Conservation (phyloP, 2,329 filamentous ascomycete genomes). For the Hypoxylon sp. region DNA sequence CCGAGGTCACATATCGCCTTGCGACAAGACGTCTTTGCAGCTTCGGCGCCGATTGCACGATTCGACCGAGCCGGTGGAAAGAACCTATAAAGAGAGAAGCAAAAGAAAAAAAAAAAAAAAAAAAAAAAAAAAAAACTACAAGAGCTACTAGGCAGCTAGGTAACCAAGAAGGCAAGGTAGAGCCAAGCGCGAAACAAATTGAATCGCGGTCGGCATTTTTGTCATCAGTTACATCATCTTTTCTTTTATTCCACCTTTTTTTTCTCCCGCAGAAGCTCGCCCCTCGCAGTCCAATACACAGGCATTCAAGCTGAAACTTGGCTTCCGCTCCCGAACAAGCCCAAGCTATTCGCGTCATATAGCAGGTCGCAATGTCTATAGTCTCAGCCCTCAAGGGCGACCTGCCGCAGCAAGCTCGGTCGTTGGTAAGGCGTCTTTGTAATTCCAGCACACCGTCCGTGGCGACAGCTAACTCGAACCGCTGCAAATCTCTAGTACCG, state of each 20-base stretch:
- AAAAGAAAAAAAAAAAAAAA: slow-evolving; percentile 11
- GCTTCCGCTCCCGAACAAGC: neutral
- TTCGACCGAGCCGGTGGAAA: slow-evolving; percentile 36
- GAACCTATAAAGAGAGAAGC: too few species aligned
- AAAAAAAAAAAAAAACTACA: too few species aligned
- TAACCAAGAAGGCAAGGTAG: too few species aligned
- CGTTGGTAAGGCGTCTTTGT: slow-evolving; percentile 54
- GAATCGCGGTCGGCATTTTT: slow-evolving; percentile 27
- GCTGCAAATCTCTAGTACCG: slow-evolving; percentile 72
- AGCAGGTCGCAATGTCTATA: slow-evolving; percentile 42
- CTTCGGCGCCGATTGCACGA: slow-evolving; percentile 40
- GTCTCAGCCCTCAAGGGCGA: slow-evolving; percentile 57
- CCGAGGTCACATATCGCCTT: slow-evolving; percentile 20
- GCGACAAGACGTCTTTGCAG: slow-evolving; percentile 12
- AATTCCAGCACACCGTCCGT: slow-evolving; percentile 74
- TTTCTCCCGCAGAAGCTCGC: slow-evolving; percentile 60
- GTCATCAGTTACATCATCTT: slow-evolving; percentile 36
- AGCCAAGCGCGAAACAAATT: slow-evolving; percentile 23
- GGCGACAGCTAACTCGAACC: slow-evolving; percentile 49
- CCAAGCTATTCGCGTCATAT: neutral
- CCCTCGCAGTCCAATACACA: neutral
- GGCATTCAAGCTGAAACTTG: slow-evolving; percentile 55
- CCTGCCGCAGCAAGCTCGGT: slow-evolving; percentile 64
- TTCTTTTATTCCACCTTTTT: slow-evolving; percentile 52
- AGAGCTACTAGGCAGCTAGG: slow-evolving; percentile 12